These are phyloP conservation scores for Hortaea sp. DNA, from an alignment of 2,329 filamentous ascomycete species.

Conservation along the genomic window DNA sequence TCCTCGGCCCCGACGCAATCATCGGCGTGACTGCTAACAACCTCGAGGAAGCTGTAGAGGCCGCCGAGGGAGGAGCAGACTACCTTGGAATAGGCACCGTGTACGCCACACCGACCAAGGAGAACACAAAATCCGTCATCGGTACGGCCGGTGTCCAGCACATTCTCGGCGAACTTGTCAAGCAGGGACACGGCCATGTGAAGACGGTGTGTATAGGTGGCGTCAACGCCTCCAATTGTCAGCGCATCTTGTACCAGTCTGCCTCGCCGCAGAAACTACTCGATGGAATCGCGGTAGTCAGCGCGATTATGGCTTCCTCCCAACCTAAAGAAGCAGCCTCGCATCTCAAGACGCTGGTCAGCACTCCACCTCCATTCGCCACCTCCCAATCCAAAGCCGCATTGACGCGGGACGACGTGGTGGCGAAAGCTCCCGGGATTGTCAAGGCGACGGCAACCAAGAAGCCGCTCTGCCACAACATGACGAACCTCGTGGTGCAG, in stretches of 20 bases:
- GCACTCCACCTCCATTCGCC: conserved; percentile 28
- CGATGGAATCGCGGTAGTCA: conserved; percentile 79
- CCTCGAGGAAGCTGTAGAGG: conserved; percentile 59
- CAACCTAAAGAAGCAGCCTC: conserved; percentile 56
- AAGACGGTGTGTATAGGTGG: conserved; percentile 80
- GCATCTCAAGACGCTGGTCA: conserved; percentile 49
- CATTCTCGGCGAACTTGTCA: conserved; percentile 53
- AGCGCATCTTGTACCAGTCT: conserved; percentile 65
- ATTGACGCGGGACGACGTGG: conserved; percentile 19
- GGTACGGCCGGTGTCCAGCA: conserved; percentile 60
- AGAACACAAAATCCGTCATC: conserved; percentile 74
- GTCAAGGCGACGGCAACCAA: conserved; percentile 51
- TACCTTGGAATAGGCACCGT: conserved; percentile 89
- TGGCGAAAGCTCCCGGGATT: conserved; percentile 18
- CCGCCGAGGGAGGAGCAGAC: conserved; percentile 67
- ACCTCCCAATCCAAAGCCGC: conserved; percentile 17
- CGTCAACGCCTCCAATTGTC: conserved; percentile 66
- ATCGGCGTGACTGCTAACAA: conserved; percentile 82
- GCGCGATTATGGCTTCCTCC: conserved; percentile 67
- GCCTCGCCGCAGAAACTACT: conserved; percentile 48
- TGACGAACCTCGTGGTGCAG: conserved; percentile 94
- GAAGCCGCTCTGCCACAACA: conserved; percentile 80
- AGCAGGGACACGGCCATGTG: conserved; percentile 31
- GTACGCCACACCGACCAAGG: conserved; percentile 78
- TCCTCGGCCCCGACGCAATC: conserved; percentile 68